Percentiles rank a stretch among this genome's conserved stretches.
phyloP scores from a whole-genome alignment of 331 rosid species.

The Rhamnella rubrinervis region DNA sequence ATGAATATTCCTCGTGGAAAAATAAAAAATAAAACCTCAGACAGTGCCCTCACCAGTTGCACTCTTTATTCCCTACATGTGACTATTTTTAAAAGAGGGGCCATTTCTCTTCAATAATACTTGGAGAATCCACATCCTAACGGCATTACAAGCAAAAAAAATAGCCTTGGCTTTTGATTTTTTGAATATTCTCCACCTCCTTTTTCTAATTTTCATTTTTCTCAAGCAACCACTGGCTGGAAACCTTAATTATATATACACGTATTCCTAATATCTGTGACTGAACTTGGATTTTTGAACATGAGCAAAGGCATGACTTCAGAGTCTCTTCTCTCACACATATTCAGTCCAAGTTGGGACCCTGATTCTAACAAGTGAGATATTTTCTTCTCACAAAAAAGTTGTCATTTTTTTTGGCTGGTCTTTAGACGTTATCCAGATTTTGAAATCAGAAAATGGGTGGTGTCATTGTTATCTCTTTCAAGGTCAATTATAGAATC shows the following conservation, averaged over 20 bases:
- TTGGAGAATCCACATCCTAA: constrained; percentile 57
- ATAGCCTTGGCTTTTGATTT: constrained; percentile 50
- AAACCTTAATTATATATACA: constrained; percentile 7
- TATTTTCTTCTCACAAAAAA: constrained; percentile 19
- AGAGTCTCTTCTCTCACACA: background rate
- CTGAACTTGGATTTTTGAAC: background rate
- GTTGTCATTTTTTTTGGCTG: background rate
- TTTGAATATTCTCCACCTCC: constrained; percentile 34
- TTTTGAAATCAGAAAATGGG: constrained; percentile 12
- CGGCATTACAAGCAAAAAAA: constrained; percentile 28
- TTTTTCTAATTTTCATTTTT: background rate
- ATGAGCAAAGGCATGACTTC: background rate
- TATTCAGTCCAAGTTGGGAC: background rate
- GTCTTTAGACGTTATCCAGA: background rate
- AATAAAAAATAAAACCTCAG: constrained; percentile 40
- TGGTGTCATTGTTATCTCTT: constrained; percentile 13
- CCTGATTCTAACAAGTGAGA: background rate
- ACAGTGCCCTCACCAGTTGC: constrained; percentile 21
- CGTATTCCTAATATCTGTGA: background rate
- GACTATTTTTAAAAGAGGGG: constrained; percentile 41
- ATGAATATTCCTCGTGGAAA: constrained; percentile 49
- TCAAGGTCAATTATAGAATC: constrained; percentile 29
- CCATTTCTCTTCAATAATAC: constrained; percentile 50
- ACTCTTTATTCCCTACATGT: constrained; percentile 50
- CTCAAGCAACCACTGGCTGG: constrained; percentile 3